Base-by-base conservation (phyloP, 2,329 filamentous ascomycete genomes). In the Tolypocladium paradoxum region DNA sequence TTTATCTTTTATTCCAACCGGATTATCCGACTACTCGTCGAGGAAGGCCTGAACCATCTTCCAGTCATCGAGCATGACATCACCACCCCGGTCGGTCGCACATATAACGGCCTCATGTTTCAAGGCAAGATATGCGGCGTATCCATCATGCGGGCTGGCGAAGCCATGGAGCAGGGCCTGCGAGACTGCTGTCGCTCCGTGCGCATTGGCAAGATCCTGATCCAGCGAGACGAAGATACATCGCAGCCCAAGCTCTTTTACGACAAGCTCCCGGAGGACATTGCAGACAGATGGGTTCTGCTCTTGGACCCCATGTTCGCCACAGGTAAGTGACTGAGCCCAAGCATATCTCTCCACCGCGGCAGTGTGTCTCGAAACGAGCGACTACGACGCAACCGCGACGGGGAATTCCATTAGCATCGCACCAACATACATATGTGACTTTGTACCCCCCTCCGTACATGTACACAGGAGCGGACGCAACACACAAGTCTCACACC, bases 1-100 rank as follows among this genome's bases (percentile, higher is more conserved):
- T 99, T 99, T 70, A 96, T 99, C 67, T 99, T 99, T 74, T 96
- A 97, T 75, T 96, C 91, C 45, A 99, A 99, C 73, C 84, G 93
- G 55, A 97, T 99, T 68, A 97, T 97, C 68, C 89, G 93, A 34
- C 79, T 99, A 43, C 80, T 99, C 7, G 93, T 99, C 40, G 93
- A 99, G 71, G 93, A 99, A 73, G 93, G 93, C 4, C 78, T 99
- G 52, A 99, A 99, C 70, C 93, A 99, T 69, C 81, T 99, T 43
- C 93, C 93, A 1, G 90, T 95, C 20, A 84, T 95, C 51, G 86
- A 90, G 65, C 89, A 95, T 64, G 84, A 85, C 33, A 87, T 99
- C 64, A 95, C 86, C 43, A 97, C 93, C 7, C 93, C 93, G 0
- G 88, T 96, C 45, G 92, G 91, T 40, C 84, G 86, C 57, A 82